Percentiles rank a stretch among this genome's conserved stretches.
These are phyloP conservation scores for Fragilaria radians DNA, from an alignment of 108 stramenopile genomes.

Conservation along the genomic window DNA sequence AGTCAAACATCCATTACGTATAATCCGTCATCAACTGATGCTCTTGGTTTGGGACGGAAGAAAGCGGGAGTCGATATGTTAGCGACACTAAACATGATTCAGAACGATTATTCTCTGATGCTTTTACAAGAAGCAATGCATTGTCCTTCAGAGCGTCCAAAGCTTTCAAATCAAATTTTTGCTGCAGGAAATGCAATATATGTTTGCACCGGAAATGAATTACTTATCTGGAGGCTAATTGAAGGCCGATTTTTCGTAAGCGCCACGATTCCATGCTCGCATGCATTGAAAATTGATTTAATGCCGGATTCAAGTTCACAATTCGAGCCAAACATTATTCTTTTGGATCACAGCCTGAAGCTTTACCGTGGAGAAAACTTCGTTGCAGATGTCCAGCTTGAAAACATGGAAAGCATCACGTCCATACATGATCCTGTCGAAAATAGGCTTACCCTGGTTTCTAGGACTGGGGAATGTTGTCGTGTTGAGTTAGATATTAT, in stretches of 20 bases:
- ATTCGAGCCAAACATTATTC: background rate
- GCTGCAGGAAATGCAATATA: background rate
- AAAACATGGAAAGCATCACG: background rate
- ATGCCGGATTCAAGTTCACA: background rate
- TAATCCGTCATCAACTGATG: constrained; percentile 44
- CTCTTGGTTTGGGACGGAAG: constrained; percentile 26
- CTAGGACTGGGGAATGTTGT: background rate
- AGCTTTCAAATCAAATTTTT: background rate
- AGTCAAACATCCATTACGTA: constrained; percentile 1
- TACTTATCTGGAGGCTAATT: background rate
- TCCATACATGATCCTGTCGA: background rate
- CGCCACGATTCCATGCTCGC: background rate
- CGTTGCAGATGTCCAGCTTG: background rate
- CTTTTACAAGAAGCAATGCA: background rate
- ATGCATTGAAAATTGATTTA: background rate
- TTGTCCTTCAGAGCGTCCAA: background rate
- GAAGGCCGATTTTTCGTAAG: background rate
- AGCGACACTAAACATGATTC: background rate
- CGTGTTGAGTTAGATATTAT: background rate
- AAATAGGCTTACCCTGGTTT: background rate
- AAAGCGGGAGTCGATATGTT: background rate
- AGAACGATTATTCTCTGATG: background rate
- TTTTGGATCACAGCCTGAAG: background rate
- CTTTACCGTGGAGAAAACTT: background rate
- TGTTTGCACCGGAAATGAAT: background rate